These are phyloP conservation scores for Apodospora peruviana DNA, from an alignment of 495 filamentous ascomycete genomes.

Conservation along the genomic window DNA sequence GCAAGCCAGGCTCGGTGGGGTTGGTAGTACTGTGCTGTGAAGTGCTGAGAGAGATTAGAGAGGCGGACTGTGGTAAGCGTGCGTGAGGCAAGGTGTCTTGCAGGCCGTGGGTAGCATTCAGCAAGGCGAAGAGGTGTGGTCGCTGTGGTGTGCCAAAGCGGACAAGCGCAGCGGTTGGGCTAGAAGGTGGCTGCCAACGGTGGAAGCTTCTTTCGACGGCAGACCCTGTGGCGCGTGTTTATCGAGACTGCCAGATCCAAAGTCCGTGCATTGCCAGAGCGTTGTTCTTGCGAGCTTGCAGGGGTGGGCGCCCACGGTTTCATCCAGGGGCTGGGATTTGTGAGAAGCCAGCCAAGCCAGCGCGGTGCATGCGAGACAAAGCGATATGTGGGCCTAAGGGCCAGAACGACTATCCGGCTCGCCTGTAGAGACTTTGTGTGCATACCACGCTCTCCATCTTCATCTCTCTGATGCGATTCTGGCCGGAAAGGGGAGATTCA, in stretches of 20 bases:
- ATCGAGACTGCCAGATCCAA: conserved; percentile 18
- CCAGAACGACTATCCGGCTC: conserved; percentile 6
- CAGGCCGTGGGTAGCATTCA: conserved; percentile 24
- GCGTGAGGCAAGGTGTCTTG: conserved; percentile 23
- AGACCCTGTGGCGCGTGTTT: conserved; percentile 13
- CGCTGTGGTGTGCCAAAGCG: conserved; percentile 15
- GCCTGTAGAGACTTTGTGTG: neutral
- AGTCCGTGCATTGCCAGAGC: conserved; percentile 18
- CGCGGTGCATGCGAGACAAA: conserved; percentile 10
- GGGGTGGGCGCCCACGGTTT: conserved; percentile 18
- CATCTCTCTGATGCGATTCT: neutral
- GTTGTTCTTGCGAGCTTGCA: conserved; percentile 6
- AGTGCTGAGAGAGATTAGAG: conserved; percentile 15
- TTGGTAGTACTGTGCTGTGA: conserved; percentile 19
- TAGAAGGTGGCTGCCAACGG: conserved; percentile 19
- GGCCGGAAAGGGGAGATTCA: neutral
- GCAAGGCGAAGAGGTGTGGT: conserved; percentile 10
- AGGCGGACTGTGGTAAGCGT: conserved; percentile 14
- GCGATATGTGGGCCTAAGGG: conserved; percentile 10
- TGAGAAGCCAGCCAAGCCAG: conserved; percentile 3
- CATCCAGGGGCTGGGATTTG: conserved; percentile 17
- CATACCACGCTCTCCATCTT: neutral
- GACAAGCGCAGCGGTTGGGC: conserved; percentile 11
- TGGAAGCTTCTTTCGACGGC: conserved; percentile 18
- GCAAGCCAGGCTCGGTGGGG: conserved; percentile 19